Evolutionary conservation across 306 rosid species (phyloP), one percentile per base, ranked within the genome.

Genomic region (Vicia faba): DNA sequence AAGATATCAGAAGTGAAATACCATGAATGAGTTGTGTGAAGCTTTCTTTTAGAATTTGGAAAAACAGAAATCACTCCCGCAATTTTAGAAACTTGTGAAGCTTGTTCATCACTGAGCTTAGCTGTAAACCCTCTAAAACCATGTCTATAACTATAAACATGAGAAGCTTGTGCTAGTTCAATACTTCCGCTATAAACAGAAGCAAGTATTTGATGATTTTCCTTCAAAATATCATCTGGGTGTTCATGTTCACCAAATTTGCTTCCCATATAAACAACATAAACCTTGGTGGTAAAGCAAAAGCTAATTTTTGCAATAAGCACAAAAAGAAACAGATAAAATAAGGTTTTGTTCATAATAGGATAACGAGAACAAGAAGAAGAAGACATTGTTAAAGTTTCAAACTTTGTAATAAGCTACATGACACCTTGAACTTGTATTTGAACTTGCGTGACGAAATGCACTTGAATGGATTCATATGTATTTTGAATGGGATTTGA

Each of bases 11-110:
- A 89, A 68, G 80, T 81, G 78, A 89, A 89, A 84, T 87, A 87
- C 96, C 96, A 89, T 7, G 96, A 89, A 80, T 89, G 96, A 55
- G 96, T 89, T 40, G 96, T 89, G 78, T 89, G 96, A 31, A 89
- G 79, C 65, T 48, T 83, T 79, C 95, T 87, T 75, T 80, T 89
- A 41, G 58, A 58, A 80, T 87, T 89, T 28, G 93, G 96, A 65
- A 89, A 89, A 66, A 89, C 96, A 72, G 96, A 89, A 80, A 89
- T 82, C 71, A 89, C 96, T 33, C 87, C 96, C 2, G 66, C 64
- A 81, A 89, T 85, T 78, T 72, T 85, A 10, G 93, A 87, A 66
- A 89, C 85, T 71, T 78, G 85, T 41, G 68, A 85, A 62, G 89
- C 96, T 58, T 89, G 96, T 57, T 83, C 76, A 54, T 80, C 86